Evolutionary conservation across 2,329 filamentous ascomycete species (phyloP).

Genomic region (Pestalotiopsis sp.): DNA sequence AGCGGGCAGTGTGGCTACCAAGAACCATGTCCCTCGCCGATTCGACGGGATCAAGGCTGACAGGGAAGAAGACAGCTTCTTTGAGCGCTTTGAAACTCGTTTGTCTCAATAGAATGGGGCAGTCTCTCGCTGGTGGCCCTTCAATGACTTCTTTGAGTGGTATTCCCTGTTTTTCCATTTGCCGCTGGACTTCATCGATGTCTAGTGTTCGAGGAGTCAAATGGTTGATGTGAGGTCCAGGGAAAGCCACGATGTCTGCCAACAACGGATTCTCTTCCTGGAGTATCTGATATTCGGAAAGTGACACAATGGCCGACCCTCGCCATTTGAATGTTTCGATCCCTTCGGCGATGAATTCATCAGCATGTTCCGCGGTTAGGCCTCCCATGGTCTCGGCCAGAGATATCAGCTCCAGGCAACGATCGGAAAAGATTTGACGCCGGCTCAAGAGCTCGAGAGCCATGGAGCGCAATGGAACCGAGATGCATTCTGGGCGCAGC

Average conservation of each 20-base stretch:
- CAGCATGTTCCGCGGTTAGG: not conserved
- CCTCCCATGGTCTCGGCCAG: not conserved
- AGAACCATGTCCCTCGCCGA: not conserved
- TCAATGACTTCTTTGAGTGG: constrained; percentile 5
- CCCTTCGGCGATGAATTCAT: constrained; percentile 1
- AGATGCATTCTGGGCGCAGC: constrained; percentile 6
- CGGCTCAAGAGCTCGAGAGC: constrained; percentile 3
- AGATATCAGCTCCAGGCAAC: constrained; percentile 1
- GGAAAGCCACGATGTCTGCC: constrained; percentile 7
- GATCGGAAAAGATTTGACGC: constrained; percentile 3
- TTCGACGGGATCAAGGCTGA: not conserved
- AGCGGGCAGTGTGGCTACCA: constrained; percentile 5
- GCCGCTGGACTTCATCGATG: not conserved
- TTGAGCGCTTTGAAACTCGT: constrained; percentile 8
- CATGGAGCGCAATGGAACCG: not conserved
- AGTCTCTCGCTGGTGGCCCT: not conserved
- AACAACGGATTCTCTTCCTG: constrained; percentile 4
- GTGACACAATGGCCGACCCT: not conserved
- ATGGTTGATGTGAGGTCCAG: constrained; percentile 8
- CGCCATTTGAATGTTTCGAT: constrained; percentile 9
- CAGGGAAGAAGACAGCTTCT: constrained; percentile 3
- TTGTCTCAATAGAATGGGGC: not conserved
- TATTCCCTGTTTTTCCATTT: constrained; percentile 6
- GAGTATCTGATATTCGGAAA: not conserved
- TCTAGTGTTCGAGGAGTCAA: constrained; percentile 7